phyloP scores from a whole-genome alignment of 371 early-diverging fungal genomes.

The Actinomucor elegans region DNA sequence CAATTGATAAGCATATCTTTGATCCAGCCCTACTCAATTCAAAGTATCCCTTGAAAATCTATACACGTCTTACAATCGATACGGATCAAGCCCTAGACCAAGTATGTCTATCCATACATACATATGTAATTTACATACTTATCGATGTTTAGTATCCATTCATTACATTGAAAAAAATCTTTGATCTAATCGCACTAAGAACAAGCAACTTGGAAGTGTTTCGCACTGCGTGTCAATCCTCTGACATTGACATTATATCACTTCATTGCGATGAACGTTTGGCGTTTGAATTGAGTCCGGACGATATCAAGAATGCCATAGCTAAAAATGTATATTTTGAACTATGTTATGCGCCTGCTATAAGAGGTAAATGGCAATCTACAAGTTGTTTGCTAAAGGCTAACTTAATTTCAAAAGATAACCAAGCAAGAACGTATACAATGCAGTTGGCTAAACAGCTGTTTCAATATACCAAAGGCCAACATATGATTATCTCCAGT shows the following conservation, averaged over 20 bases:
- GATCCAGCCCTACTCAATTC: constrained; percentile 8
- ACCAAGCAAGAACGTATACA: constrained; percentile 26
- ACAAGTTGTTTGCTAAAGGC: not conserved
- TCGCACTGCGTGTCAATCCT: constrained; percentile 64
- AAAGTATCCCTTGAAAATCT: constrained; percentile 20
- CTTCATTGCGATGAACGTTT: constrained; percentile 69
- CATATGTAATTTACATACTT: no score
- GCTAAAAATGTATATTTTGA: constrained; percentile 82
- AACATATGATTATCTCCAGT: constrained; percentile 31
- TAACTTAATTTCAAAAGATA: constrained; percentile 8
- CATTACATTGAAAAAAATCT: constrained; percentile 13
- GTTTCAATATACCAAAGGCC: constrained; percentile 17
- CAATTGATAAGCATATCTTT: constrained; percentile 2
- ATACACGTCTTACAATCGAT: constrained; percentile 32
- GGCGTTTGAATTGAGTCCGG: constrained; percentile 73
- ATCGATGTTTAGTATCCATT: no score
- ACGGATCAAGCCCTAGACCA: constrained; percentile 15
- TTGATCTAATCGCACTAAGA: constrained; percentile 79
- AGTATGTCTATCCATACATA: no score
- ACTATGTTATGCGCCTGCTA: constrained; percentile 71
- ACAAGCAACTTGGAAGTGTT: constrained; percentile 75
- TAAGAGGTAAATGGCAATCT: constrained; percentile 58
- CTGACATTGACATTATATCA: constrained; percentile 85
- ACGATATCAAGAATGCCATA: constrained; percentile 41
- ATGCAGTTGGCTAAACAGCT: constrained; percentile 31